Conservation (phyloP, 2,329 filamentous ascomycete genomes). For the Verticillium zaregamsianum region DNA sequence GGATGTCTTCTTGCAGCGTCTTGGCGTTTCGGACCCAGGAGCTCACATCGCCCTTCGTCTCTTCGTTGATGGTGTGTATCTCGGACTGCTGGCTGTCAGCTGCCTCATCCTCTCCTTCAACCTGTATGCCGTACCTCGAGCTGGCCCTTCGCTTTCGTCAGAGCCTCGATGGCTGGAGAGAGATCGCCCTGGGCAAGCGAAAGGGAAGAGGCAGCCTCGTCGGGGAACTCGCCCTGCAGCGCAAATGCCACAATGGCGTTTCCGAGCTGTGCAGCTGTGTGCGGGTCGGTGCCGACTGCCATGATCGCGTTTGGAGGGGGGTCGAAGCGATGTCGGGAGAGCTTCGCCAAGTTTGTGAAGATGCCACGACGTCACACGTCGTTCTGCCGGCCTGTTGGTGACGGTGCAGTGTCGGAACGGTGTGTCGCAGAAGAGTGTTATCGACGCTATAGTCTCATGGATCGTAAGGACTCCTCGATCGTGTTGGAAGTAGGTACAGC, state of each 20-base stretch:
- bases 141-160: constrained; percentile 28
- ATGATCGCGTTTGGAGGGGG: constrained; percentile 16
- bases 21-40: constrained; percentile 84
- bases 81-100: constrained; percentile 46
- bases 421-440: background rate
- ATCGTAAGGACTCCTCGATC: background rate
- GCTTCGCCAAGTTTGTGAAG: background rate
- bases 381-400: background rate
- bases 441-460: background rate
- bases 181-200: constrained; percentile 33
- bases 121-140: constrained; percentile 29
- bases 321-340: background rate
- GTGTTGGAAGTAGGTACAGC: background rate
- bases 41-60: constrained; percentile 74
- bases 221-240: constrained; percentile 35
- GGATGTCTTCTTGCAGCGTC: constrained; percentile 79
- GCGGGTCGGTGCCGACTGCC: constrained; percentile 23
- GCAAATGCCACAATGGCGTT: constrained; percentile 36
- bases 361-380: constrained; percentile 2
- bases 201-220: constrained; percentile 29
- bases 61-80: constrained; percentile 71
- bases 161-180: constrained; percentile 32
- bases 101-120: background rate
- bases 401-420: background rate
- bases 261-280: constrained; percentile 24